These are phyloP conservation scores for Thermothelomyces thermophilus DNA, from an alignment of 2,329 filamentous ascomycete species.

Conservation along the genomic window DNA sequence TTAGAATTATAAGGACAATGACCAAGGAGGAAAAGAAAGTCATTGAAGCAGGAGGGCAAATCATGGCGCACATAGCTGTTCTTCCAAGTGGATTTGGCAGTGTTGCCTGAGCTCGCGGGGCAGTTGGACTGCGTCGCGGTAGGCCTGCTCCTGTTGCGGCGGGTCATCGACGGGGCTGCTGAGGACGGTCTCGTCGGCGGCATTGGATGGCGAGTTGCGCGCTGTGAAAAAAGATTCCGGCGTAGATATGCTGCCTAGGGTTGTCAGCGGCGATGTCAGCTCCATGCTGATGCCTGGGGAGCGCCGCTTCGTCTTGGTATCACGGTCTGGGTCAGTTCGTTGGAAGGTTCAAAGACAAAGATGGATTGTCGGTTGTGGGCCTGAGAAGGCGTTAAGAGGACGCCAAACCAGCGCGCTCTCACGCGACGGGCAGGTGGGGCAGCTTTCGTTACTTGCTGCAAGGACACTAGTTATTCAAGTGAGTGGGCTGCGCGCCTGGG, in stretches of 20 bases:
- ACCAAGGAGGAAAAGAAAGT: background rate
- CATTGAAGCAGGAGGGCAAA: background rate
- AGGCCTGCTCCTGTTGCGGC: constrained; percentile 26
- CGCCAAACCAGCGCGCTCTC: constrained; percentile 11
- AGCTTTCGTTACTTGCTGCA: too few species aligned
- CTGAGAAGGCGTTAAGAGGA: background rate
- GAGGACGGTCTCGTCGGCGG: constrained; percentile 15
- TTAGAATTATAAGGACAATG: too few species aligned
- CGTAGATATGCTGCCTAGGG: constrained; percentile 19
- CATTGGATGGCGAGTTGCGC: constrained; percentile 12
- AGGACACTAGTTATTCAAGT: too few species aligned
- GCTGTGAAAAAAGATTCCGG: constrained; percentile 21
- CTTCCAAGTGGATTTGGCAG: constrained; percentile 67
- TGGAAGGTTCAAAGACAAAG: background rate
- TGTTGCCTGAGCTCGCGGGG: constrained; percentile 60
- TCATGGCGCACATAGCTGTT: constrained; percentile 46
- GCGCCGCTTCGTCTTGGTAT: background rate
- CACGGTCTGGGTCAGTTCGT: background rate
- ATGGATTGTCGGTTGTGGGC: background rate
- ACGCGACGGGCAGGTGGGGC: constrained; percentile 16
- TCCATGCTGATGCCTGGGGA: constrained; percentile 10
- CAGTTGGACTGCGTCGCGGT: constrained; percentile 49
- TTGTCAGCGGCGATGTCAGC: constrained; percentile 20
- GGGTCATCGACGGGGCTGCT: constrained; percentile 16
- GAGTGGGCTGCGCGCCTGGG: too few species aligned